Conservation (phyloP, 2,329 filamentous ascomycete genomes). For the Alternaria sp. region DNA sequence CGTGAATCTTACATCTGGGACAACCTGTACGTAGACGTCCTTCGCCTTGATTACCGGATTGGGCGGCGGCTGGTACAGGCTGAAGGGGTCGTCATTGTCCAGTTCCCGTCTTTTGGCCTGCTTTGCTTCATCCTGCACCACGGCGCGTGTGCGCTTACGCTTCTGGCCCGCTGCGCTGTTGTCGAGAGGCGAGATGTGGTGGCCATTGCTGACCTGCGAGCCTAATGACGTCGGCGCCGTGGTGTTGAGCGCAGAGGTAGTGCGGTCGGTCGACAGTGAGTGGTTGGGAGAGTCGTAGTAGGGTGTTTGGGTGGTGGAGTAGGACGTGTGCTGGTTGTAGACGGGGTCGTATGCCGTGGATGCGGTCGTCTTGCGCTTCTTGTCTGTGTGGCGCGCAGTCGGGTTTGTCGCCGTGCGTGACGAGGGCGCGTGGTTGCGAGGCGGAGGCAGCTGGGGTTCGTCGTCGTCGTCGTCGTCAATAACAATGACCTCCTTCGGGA, state of each 20-base stretch:
- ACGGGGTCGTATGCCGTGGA: conserved; percentile 70
- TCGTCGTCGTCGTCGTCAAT: conserved; percentile 59
- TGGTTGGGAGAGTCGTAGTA: conserved; percentile 72
- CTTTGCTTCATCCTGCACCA: conserved; percentile 82
- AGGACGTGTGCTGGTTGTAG: conserved; percentile 73
- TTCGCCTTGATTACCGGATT: conserved; percentile 89
- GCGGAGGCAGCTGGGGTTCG: conserved; percentile 23
- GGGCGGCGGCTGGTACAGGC: conserved; percentile 83
- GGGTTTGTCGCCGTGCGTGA: conserved; percentile 50
- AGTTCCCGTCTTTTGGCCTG: conserved; percentile 68
- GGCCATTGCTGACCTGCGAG: conserved; percentile 66
- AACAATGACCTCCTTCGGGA: conserved; percentile 59
- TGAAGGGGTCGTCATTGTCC: conserved; percentile 73
- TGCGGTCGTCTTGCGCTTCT: conserved; percentile 74
- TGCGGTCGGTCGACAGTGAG: conserved; percentile 82
- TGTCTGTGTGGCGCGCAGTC: conserved; percentile 64
- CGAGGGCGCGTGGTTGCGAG: conserved; percentile 29
- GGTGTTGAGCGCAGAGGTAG: conserved; percentile 79
- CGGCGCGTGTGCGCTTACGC: conserved; percentile 84
- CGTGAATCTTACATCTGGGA: conserved; percentile 61
- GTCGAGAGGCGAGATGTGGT: conserved; percentile 67
- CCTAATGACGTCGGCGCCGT: conserved; percentile 88
- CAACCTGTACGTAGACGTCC: conserved; percentile 63
- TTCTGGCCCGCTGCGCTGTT: conserved; percentile 78
- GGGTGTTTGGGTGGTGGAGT: conserved; percentile 76